These are phyloP conservation scores for Catunica adiposa DNA, from an alignment of 2,329 filamentous ascomycete genomes.

Conservation along the genomic window DNA sequence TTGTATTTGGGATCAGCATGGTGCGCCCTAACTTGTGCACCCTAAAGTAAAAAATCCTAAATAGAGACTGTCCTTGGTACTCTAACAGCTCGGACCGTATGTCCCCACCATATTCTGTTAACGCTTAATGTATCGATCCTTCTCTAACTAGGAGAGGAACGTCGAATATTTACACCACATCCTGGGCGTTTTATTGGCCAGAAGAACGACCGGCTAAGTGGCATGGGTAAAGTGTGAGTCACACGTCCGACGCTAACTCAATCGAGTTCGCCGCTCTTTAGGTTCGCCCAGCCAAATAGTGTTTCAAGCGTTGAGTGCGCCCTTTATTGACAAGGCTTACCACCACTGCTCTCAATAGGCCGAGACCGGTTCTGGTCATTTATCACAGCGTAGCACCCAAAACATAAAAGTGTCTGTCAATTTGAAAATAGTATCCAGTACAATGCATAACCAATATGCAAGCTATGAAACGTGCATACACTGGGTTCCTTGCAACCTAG, in stretches of 20 bases:
- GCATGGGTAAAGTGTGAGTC: background rate
- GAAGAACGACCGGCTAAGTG: background rate
- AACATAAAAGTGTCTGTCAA: too few species aligned
- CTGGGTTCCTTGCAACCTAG: background rate
- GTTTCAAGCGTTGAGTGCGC: background rate
- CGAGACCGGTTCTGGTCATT: too few species aligned
- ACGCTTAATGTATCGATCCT: background rate
- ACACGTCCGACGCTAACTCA: constrained; percentile 4
- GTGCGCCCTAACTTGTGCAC: background rate
- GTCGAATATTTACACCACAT: background rate
- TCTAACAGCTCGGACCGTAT: background rate
- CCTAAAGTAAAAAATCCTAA: background rate
- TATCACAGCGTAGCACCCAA: too few species aligned
- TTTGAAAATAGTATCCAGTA: background rate
- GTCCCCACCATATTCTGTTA: background rate
- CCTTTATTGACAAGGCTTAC: background rate
- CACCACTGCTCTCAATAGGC: background rate
- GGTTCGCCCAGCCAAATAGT: too few species aligned
- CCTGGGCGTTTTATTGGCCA: background rate
- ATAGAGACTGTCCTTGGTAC: background rate
- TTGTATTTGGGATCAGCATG: constrained; percentile 12
- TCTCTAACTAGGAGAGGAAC: background rate
- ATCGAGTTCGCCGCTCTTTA: background rate
- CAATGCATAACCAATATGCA: background rate
- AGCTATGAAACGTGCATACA: constrained; percentile 4